These are phyloP conservation scores for Harringtonia aguacate DNA, from an alignment of 2,329 filamentous ascomycete genomes.

Conservation along the genomic window DNA sequence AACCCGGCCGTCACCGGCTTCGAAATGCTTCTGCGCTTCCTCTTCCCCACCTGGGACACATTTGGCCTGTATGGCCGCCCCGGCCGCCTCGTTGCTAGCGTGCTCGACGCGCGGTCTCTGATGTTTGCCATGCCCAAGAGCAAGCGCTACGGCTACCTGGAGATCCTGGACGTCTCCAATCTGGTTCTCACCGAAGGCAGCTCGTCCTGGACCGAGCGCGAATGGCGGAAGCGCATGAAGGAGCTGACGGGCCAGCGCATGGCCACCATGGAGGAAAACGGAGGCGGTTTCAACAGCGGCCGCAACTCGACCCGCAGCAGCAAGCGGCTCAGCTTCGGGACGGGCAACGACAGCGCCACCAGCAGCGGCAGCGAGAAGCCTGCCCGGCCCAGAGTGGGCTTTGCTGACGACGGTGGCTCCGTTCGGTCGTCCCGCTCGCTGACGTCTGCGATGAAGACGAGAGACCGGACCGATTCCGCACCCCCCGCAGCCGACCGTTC, in stretches of 20 bases:
- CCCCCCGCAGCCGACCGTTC: constrained; percentile 31
- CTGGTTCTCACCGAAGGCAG: constrained; percentile 73
- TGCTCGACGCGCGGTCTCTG: constrained; percentile 73
- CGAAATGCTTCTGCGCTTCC: constrained; percentile 85
- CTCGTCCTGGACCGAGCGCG: constrained; percentile 66
- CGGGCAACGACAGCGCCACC: constrained; percentile 10
- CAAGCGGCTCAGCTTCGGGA: constrained; percentile 44
- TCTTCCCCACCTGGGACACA: constrained; percentile 90
- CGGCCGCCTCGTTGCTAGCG: constrained; percentile 74
- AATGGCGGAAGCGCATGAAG: constrained; percentile 85
- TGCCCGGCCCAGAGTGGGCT: constrained; percentile 40
- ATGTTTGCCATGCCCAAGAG: constrained; percentile 98
- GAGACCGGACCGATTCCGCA: constrained; percentile 37
- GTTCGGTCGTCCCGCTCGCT: constrained; percentile 42
- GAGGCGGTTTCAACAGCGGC: constrained; percentile 25
- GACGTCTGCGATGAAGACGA: constrained; percentile 28
- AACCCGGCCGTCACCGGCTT: constrained; percentile 89
- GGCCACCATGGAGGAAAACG: constrained; percentile 47
- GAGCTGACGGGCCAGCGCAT: constrained; percentile 76
- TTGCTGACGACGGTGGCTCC: constrained; percentile 42
- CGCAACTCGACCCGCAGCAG: constrained; percentile 48
- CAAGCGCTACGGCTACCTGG: constrained; percentile 79
- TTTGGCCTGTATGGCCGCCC: constrained; percentile 89
- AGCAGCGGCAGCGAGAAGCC: constrained; percentile 3
- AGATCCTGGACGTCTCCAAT: constrained; percentile 72